A percentile compares a stretch with the other conserved stretches of the same genome.
Evolutionary conservation across 2,329 filamentous ascomycete species (phyloP).

Genomic region (Penicillium rolfsii): DNA sequence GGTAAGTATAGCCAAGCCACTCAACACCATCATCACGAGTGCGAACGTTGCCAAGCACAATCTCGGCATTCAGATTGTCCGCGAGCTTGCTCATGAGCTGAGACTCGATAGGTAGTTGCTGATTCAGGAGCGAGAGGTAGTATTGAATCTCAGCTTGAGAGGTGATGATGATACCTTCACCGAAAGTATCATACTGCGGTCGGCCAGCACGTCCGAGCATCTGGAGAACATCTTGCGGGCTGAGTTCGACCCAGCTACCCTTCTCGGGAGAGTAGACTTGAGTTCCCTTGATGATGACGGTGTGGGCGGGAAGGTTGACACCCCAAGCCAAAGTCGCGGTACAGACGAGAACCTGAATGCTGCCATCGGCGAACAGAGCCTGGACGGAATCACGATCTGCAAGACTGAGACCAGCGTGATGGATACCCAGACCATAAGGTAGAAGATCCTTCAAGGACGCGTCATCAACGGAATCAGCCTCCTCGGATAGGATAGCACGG

Average conservation of each 20-base stretch:
- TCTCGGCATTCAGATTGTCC: slow-evolving; percentile 94
- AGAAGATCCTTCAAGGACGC: slow-evolving; percentile 88
- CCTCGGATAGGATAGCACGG: slow-evolving; percentile 82
- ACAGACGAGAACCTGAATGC: slow-evolving; percentile 93
- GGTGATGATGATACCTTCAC: slow-evolving; percentile 98
- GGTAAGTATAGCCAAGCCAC: slow-evolving; percentile 97
- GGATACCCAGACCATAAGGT: slow-evolving; percentile 96
- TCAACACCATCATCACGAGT: slow-evolving; percentile 96
- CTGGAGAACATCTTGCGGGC: slow-evolving; percentile 94
- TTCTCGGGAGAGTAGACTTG: slow-evolving; percentile 98
- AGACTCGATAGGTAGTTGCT: slow-evolving; percentile 96
- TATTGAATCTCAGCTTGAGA: slow-evolving; percentile 95
- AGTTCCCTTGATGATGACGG: slow-evolving; percentile 98
- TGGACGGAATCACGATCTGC: slow-evolving; percentile 95
- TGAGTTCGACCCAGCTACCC: slow-evolving; percentile 97
- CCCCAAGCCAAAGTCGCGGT: slow-evolving; percentile 99
- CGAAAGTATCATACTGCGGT: slow-evolving; percentile 95
- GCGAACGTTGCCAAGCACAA: slow-evolving; percentile 91
- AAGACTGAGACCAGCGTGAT: slow-evolving; percentile 96
- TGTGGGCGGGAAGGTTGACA: slow-evolving; percentile 96
- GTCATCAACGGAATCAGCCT: slow-evolving; percentile 80
- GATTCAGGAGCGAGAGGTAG: slow-evolving; percentile 93
- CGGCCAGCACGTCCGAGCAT: slow-evolving; percentile 98
- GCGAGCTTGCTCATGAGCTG: slow-evolving; percentile 91
- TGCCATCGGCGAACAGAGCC: slow-evolving; percentile 87